A percentile compares a stretch with the other conserved stretches of the same genome.
These are phyloP conservation scores for Ascocoryne sarcoides DNA, from an alignment of 2,329 filamentous ascomycete species.

Conservation along the genomic window DNA sequence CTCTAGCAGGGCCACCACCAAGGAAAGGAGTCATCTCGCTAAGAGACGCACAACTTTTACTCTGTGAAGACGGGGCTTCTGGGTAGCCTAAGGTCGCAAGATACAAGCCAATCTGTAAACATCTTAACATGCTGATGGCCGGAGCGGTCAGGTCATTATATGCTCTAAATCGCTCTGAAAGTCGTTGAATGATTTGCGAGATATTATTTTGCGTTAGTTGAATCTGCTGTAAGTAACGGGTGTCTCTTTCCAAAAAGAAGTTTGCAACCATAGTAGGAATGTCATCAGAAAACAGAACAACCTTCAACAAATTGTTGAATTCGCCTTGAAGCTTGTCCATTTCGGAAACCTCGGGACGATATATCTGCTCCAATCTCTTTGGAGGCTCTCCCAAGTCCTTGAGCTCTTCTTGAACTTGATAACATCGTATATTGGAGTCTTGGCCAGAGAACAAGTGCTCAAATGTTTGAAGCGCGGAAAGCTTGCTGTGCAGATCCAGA, in stretches of 20 bases:
- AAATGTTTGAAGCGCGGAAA: constrained; percentile 55
- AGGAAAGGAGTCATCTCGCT: constrained; percentile 46
- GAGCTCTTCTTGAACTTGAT: constrained; percentile 54
- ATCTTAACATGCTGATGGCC: constrained; percentile 68
- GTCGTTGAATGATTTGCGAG: constrained; percentile 59
- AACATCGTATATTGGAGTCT: constrained; percentile 55
- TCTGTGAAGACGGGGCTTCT: constrained; percentile 4
- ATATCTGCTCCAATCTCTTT: constrained; percentile 54
- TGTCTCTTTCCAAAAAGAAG: constrained; percentile 24
- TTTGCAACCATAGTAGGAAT: constrained; percentile 8
- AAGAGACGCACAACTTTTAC: constrained; percentile 25
- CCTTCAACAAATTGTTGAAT: constrained; percentile 65
- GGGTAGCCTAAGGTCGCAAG: constrained; percentile 35
- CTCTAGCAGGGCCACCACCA: constrained; percentile 30
- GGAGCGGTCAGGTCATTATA: constrained; percentile 83
- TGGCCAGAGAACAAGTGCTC: constrained; percentile 62
- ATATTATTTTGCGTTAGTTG: constrained; percentile 46
- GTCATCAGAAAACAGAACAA: constrained; percentile 18
- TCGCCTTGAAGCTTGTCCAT: constrained; percentile 70
- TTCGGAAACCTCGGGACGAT: constrained; percentile 60
- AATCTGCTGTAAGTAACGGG: constrained; percentile 34
- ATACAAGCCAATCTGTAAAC: constrained; percentile 66
- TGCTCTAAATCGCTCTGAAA: constrained; percentile 60
- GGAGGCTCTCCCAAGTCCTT: constrained; percentile 57
- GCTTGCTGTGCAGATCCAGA: constrained; percentile 44